These are phyloP conservation scores for Lanmaoa rubissima DNA, from an alignment of 768 basidiomycete genomes.

Conservation along the genomic window DNA sequence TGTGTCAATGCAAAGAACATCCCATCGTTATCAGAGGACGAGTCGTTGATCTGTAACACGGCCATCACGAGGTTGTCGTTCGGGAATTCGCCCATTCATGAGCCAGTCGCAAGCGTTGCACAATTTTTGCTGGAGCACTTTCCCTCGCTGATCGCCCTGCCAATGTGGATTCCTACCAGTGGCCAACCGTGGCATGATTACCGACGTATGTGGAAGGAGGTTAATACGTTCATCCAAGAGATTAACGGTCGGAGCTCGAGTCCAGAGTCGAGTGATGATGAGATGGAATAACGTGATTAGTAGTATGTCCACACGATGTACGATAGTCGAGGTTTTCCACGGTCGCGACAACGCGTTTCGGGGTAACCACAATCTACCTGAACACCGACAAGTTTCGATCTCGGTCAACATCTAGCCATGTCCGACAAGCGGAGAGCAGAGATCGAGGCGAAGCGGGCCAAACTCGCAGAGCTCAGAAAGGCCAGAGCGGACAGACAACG, in stretches of 20 bases:
- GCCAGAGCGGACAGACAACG: slow-evolving; percentile 70
- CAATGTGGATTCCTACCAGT: neutral
- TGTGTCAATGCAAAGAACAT: too few species aligned
- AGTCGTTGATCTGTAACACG: neutral
- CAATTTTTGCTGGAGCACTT: slow-evolving; percentile 3
- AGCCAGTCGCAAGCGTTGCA: neutral
- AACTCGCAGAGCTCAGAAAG: slow-evolving; percentile 80
- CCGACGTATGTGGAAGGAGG: neutral
- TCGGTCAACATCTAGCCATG: slow-evolving; percentile 30
- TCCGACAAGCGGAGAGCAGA: slow-evolving; percentile 78
- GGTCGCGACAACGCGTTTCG: slow-evolving; percentile 1
- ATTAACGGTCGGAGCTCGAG: neutral
- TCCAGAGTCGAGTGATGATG: neutral
- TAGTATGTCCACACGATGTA: neutral
- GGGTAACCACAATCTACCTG: neutral
- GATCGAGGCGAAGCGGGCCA: slow-evolving; percentile 86
- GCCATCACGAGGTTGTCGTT: neutral
- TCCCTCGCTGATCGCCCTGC: neutral
- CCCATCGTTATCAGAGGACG: neutral
- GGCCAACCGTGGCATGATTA: neutral
- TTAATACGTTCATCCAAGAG: neutral
- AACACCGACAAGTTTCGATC: neutral
- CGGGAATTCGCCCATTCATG: slow-evolving; percentile 2
- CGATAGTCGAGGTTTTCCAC: slow-evolving; percentile 14
- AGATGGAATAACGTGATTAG: neutral